phyloP scores from a whole-genome alignment of 768 basidiomycete genomes.

The Pholiota microspora region DNA sequence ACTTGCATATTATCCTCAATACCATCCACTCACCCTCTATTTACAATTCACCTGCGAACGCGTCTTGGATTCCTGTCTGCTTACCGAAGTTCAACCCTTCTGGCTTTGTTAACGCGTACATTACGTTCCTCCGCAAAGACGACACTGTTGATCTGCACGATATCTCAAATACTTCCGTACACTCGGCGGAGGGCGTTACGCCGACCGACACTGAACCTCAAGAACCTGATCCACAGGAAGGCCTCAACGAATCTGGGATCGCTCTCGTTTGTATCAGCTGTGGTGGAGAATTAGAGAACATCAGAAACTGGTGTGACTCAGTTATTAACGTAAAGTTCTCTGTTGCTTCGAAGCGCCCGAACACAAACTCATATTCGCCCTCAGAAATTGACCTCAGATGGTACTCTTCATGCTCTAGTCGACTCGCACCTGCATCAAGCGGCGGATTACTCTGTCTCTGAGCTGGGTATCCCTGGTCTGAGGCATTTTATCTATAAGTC shows the following conservation, averaged over 20 bases:
- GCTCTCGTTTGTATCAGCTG: constrained; percentile 81
- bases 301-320: constrained; percentile 71
- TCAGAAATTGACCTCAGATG: constrained; percentile 66
- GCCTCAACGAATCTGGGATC: constrained; percentile 38
- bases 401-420: constrained; percentile 49
- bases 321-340: constrained; percentile 53
- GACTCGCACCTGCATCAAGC: constrained; percentile 44
- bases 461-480: constrained; percentile 84
- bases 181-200: constrained; percentile 10
- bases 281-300: constrained; percentile 81
- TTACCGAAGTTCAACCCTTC: constrained; percentile 90
- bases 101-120: constrained; percentile 90
- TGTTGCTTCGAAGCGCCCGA: neutral
- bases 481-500: constrained; percentile 97
- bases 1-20: constrained; percentile 91
- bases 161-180: constrained; percentile 8
- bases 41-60: constrained; percentile 71
- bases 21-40: constrained; percentile 84
- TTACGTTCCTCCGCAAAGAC: constrained; percentile 63
- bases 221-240: constrained; percentile 18
- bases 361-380: neutral
- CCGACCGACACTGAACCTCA: constrained; percentile 8
- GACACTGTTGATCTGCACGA: constrained; percentile 22
- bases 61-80: constrained; percentile 94
- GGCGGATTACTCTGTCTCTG: constrained; percentile 67